Evolutionary conservation across 2,329 filamentous ascomycete genomes (phyloP).

Genomic region (Cladosporium sp.): DNA sequence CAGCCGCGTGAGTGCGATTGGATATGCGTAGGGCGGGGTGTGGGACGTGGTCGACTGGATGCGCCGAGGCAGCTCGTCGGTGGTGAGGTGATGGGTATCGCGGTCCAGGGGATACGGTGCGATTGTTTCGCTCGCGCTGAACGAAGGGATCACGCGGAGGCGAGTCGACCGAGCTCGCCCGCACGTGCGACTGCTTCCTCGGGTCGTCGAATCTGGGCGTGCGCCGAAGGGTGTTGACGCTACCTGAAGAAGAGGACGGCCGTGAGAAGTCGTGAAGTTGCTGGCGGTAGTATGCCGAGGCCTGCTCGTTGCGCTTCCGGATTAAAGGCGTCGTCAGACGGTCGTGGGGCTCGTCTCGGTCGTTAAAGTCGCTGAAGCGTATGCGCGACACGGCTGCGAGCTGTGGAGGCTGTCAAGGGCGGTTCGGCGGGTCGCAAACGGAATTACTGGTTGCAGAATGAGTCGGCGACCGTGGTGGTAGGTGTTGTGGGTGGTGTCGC

Average conservation of each 20-base stretch:
- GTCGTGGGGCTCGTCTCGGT: slow-evolving; percentile 52
- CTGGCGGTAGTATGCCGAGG: slow-evolving; percentile 25
- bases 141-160: slow-evolving; percentile 17
- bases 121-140: slow-evolving; percentile 19
- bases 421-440: background rate
- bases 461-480: background rate
- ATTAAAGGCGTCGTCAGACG: slow-evolving; percentile 48
- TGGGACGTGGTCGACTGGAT: slow-evolving; percentile 31
- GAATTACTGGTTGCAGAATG: background rate
- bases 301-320: slow-evolving; percentile 46
- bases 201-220: slow-evolving; percentile 47
- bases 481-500: background rate
- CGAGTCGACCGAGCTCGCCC: slow-evolving; percentile 44
- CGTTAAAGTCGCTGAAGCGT: slow-evolving; percentile 43
- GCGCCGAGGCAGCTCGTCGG: slow-evolving; percentile 27
- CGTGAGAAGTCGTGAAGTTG: slow-evolving; percentile 36
- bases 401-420: slow-evolving; percentile 3
- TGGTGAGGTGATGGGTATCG: slow-evolving; percentile 23
- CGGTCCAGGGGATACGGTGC: background rate
- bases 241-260: slow-evolving; percentile 51
- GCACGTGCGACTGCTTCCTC: slow-evolving; percentile 32
- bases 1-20: slow-evolving; percentile 78
- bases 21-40: slow-evolving; percentile 67
- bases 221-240: slow-evolving; percentile 50
- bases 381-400: slow-evolving; percentile 39